Base-by-base conservation (phyloP, 495 filamentous ascomycete species). In the Sporormia fimetaria region DNA sequence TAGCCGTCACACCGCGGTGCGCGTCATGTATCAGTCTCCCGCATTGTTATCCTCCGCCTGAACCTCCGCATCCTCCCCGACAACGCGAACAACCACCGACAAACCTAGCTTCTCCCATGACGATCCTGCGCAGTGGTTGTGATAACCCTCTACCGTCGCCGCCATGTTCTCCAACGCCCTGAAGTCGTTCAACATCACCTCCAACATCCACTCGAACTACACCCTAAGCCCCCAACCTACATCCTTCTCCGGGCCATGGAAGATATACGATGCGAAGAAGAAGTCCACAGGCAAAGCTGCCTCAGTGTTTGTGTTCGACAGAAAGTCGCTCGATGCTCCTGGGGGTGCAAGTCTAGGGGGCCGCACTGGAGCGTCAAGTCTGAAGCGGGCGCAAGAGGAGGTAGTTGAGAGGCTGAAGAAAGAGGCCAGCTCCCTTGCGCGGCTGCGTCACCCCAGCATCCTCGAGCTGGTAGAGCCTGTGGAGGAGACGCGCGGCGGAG, bases 221-320 rank as follows among this genome's bases (percentile, higher is more conserved):
- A 72, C 77, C 41, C 67, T 94, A 36, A 74, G 83, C 6, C 66
- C 76, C 14, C 69, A 72, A 37, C 72, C 81, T 15, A 73, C 71
- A 8, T 73, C 83, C 14, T 73, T 73, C 22, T 81, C 87, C 16
- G 90, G 90, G 15, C 83, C 87, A 17, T 98, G 90, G 90, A 94
- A 86, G 66, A 87, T 98, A 60, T 86, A 85, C 67, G 83, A 92
- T 65, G 92, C 83, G 30, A 95, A 92, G 69, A 94, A 93, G 62
- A 95, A 94, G 60, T 81, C 80, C 9, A 90, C 86, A 0, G 80
- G 77, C 23, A 93, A 88, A 49, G 61, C 79, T 10, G 87, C 79
- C 15, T 96, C 90, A 7, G 77, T 96, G 44, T 98, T 96, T 55
- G 78, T 94, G 46, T 95, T 98, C 59, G 92, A 96, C 36, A 76